Conservation (phyloP, 202 grass and related monocot genomes). For the Zoysia matrella region DNA sequence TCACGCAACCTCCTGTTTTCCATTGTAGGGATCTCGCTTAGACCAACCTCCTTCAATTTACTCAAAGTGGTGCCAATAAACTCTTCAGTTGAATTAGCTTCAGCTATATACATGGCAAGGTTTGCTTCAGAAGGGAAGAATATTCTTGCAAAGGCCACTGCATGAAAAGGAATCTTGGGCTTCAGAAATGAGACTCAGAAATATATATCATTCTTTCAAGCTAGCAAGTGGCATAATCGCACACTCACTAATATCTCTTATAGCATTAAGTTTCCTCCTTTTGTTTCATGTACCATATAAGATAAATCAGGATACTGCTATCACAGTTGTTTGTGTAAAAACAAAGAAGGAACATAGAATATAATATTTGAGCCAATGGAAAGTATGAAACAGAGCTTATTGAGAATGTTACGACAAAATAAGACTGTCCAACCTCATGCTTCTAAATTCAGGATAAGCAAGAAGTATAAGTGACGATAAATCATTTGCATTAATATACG, state of each 20-base stretch:
- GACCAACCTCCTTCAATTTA: slow-evolving; percentile 65
- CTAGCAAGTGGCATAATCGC: not conserved
- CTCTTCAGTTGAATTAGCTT: slow-evolving; percentile 66
- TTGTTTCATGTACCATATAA: slow-evolving; percentile 10
- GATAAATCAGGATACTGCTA: not conserved
- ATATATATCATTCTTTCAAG: slow-evolving; percentile 25
- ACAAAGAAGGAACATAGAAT: not conserved
- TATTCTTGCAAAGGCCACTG: slow-evolving; percentile 68
- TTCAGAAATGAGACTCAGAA: slow-evolving; percentile 33
- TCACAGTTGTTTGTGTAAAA: not conserved
- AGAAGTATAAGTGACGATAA: too few relatives aligned
- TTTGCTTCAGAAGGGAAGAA: slow-evolving; percentile 74
- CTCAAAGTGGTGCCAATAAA: slow-evolving; percentile 51
- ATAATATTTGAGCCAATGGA: not conserved
- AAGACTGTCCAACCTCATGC: not conserved
- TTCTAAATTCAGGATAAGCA: too few relatives aligned
- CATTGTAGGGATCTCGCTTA: slow-evolving; percentile 63
- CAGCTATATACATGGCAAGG: slow-evolving; percentile 62
- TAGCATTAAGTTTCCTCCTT: slow-evolving; percentile 16
- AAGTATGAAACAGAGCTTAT: slow-evolving; percentile 11
- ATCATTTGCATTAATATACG: too few relatives aligned
- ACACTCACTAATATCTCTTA: not conserved
- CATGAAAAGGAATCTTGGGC: not conserved
- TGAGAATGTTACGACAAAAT: not conserved
- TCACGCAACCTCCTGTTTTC: slow-evolving; percentile 61